Percentiles rank a stretch among this genome's conserved stretches.
phyloP scores from a whole-genome alignment of 257 asterid genomes.

The Solanum infundibuliforme region DNA sequence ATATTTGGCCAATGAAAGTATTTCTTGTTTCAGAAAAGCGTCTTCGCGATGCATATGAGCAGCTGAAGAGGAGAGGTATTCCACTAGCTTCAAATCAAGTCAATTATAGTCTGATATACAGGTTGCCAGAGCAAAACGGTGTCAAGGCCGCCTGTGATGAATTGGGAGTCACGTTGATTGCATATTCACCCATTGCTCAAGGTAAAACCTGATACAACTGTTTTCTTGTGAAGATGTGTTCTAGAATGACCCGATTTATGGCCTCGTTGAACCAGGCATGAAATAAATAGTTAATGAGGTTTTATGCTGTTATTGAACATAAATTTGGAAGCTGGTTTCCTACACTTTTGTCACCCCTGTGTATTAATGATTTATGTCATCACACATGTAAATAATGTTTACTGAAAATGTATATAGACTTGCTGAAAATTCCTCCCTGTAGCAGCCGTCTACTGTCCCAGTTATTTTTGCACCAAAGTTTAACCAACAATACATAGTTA shows the following conservation, averaged over 20 bases:
- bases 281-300: neutral
- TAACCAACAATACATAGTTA: neutral
- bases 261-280: neutral
- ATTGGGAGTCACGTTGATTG: conserved; percentile 73
- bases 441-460: neutral
- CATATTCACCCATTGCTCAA: conserved; percentile 95
- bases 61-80: conserved; percentile 75
- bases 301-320: neutral
- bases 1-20: neutral
- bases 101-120: conserved; percentile 82
- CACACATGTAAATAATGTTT: neutral
- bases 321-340: neutral
- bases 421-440: neutral
- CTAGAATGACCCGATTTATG: neutral
- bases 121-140: conserved; percentile 81
- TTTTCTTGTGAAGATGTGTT: neutral
- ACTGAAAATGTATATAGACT: neutral
- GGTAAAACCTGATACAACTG: conserved; percentile 25
- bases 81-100: conserved; percentile 95
- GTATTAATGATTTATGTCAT: neutral
- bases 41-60: conserved; percentile 61
- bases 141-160: conserved; percentile 88
- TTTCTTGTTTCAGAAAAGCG: conserved; percentile 57
- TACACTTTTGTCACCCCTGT: neutral
- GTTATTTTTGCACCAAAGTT: neutral